phyloP scores from a whole-genome alignment of 305 asterid species.

The Solanum hybrid region DNA sequence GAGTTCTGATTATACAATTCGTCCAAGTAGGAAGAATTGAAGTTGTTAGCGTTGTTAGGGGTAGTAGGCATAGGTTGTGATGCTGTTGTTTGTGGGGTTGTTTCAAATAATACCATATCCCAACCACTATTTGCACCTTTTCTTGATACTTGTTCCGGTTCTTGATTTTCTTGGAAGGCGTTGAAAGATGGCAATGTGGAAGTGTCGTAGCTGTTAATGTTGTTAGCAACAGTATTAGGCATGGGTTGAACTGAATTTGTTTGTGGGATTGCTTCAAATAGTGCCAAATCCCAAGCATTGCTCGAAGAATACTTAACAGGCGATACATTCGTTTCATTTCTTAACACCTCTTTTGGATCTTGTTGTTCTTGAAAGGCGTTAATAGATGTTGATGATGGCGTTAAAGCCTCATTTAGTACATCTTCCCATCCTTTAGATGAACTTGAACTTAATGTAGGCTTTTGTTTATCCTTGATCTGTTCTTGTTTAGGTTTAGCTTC shows the following conservation, averaged over 20 bases:
- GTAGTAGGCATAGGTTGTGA: neutral
- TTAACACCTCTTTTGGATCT: neutral
- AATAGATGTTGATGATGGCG: neutral
- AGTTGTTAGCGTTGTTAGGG: neutral
- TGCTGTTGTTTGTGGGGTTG: slow-evolving; percentile 9
- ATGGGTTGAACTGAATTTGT: neutral
- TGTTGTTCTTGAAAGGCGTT: slow-evolving; percentile 2
- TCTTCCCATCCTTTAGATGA: slow-evolving; percentile 34
- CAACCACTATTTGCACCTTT: slow-evolving; percentile 11
- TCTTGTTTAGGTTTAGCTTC: neutral
- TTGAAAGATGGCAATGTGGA: neutral
- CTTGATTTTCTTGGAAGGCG: neutral
- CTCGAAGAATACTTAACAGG: neutral
- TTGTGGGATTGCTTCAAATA: neutral
- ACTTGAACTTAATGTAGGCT: slow-evolving; percentile 2
- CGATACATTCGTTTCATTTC: neutral
- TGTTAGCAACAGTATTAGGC: neutral
- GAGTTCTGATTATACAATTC: slow-evolving; percentile 9
- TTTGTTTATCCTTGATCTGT: neutral
- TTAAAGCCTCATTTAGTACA: slow-evolving; percentile 13
- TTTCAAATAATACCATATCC: slow-evolving; percentile 25
- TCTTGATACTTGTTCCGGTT: neutral
- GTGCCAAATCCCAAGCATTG: neutral
- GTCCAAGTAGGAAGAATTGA: neutral
- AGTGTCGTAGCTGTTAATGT: neutral